These are phyloP conservation scores for Fusarium pseudograminearum DNA, from an alignment of 2,329 filamentous ascomycete species.

Conservation along the genomic window DNA sequence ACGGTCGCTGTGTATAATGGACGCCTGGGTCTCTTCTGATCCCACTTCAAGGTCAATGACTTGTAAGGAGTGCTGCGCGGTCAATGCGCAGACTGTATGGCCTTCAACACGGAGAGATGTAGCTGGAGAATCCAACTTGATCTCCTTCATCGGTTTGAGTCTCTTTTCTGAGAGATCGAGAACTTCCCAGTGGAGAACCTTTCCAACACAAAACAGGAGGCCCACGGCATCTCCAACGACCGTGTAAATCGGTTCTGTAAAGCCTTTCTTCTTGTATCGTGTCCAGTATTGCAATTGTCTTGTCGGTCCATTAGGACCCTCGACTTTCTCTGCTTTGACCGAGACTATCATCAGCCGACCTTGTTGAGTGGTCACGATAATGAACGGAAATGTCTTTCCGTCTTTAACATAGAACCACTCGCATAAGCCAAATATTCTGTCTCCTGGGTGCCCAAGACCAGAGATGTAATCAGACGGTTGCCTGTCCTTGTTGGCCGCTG, in stretches of 20 bases:
- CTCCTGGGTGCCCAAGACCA: slow-evolving; percentile 67
- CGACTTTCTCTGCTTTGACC: slow-evolving; percentile 50
- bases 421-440: slow-evolving; percentile 69
- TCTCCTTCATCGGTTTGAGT: slow-evolving; percentile 60
- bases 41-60: slow-evolving; percentile 63
- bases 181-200: slow-evolving; percentile 66
- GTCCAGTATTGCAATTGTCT: slow-evolving; percentile 63
- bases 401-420: slow-evolving; percentile 73
- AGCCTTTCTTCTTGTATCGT: slow-evolving; percentile 62
- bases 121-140: slow-evolving; percentile 66
- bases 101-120: slow-evolving; percentile 61
- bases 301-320: slow-evolving; percentile 26
- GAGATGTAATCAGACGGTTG: slow-evolving; percentile 62
- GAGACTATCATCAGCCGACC: slow-evolving; percentile 70
- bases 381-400: slow-evolving; percentile 69
- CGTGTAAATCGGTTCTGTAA: slow-evolving; percentile 65
- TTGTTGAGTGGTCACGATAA: slow-evolving; percentile 69
- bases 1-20: slow-evolving; percentile 60
- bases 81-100: slow-evolving; percentile 64
- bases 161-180: slow-evolving; percentile 65
- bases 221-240: slow-evolving; percentile 66
- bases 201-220: slow-evolving; percentile 68
- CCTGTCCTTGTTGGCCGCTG: slow-evolving; percentile 57
- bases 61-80: slow-evolving; percentile 66
- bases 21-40: slow-evolving; percentile 52